Conservation (phyloP, 441 rosid species). For the Melastoma candidum region DNA sequence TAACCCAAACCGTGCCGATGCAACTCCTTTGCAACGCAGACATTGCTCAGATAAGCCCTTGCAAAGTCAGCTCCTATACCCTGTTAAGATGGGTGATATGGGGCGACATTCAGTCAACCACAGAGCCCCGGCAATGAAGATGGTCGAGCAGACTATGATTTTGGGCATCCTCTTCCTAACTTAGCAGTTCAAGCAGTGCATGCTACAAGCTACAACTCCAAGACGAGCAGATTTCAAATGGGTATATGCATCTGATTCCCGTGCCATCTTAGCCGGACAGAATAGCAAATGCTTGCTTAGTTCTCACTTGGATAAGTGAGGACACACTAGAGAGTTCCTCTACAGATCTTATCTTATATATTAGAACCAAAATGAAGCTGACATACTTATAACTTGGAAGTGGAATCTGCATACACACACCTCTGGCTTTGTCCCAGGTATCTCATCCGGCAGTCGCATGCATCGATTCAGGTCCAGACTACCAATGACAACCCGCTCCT, state of each 20-base stretch:
- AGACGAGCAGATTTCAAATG: too few species aligned
- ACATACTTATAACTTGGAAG: too few species aligned
- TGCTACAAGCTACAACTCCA: too few species aligned
- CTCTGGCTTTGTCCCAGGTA: slow-evolving; percentile 72
- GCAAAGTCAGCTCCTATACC: slow-evolving; percentile 59
- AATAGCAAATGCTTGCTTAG: too few species aligned
- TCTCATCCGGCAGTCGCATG: slow-evolving; percentile 77
- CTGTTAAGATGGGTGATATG: slow-evolving; percentile 19
- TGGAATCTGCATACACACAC: slow-evolving; percentile 19
- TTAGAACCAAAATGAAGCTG: too few species aligned
- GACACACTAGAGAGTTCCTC: too few species aligned
- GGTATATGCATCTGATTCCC: too few species aligned
- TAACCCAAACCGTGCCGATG: slow-evolving; percentile 71
- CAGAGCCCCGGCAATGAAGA: background rate
- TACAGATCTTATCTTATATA: too few species aligned
- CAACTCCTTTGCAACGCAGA: slow-evolving; percentile 81
- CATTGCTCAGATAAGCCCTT: slow-evolving; percentile 86
- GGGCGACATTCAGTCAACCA: background rate
- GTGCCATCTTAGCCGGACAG: too few species aligned
- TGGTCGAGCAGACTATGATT: background rate
- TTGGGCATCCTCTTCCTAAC: too few species aligned
- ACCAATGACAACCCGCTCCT: slow-evolving; percentile 78
- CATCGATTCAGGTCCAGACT: slow-evolving; percentile 87
- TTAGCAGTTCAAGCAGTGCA: too few species aligned
- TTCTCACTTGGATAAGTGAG: too few species aligned